Percentiles rank a stretch among this genome's conserved stretches.
Evolutionary conservation across 2,329 filamentous ascomycete species (phyloP).

Genomic region (Cadophora sp.): DNA sequence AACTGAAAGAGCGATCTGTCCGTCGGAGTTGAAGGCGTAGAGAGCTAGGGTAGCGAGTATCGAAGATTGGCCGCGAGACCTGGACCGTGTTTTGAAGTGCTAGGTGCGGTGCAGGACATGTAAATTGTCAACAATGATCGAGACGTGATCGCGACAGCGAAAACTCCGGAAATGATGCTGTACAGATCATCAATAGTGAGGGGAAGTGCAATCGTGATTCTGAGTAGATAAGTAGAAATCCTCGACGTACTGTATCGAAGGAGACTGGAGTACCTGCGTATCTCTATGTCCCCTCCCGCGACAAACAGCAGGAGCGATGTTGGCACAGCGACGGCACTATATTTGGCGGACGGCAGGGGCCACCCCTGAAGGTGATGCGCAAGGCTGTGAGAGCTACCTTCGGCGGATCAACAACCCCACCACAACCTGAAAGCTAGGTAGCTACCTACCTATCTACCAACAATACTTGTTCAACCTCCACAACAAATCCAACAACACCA

Average conservation of each 20-base stretch:
- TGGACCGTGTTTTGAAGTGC: constrained; percentile 9
- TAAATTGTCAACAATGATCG: constrained; percentile 32
- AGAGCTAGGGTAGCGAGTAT: constrained; percentile 17
- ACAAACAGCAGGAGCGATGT: not conserved
- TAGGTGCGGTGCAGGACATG: not conserved
- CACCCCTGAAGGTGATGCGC: not conserved
- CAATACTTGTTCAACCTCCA: not conserved
- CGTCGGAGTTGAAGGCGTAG: not conserved
- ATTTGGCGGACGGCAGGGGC: not conserved
- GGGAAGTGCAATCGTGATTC: constrained; percentile 29
- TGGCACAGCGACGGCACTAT: constrained; percentile 12
- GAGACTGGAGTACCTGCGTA: not conserved
- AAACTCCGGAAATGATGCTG: constrained; percentile 29
- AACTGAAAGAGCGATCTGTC: not conserved
- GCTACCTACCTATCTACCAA: too few relatives aligned
- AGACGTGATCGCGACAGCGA: constrained; percentile 41
- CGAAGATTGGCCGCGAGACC: constrained; percentile 15
- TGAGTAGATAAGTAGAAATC: constrained; percentile 8
- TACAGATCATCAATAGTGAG: constrained; percentile 38
- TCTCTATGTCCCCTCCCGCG: too few relatives aligned
- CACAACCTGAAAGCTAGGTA: too few relatives aligned
- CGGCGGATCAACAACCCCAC: not conserved
- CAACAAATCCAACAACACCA: constrained; percentile 4
- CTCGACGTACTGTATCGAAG: not conserved
- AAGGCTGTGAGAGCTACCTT: too few relatives aligned